phyloP scores from a whole-genome alignment of 345 rosid genomes.

The Durio zibethinus region DNA sequence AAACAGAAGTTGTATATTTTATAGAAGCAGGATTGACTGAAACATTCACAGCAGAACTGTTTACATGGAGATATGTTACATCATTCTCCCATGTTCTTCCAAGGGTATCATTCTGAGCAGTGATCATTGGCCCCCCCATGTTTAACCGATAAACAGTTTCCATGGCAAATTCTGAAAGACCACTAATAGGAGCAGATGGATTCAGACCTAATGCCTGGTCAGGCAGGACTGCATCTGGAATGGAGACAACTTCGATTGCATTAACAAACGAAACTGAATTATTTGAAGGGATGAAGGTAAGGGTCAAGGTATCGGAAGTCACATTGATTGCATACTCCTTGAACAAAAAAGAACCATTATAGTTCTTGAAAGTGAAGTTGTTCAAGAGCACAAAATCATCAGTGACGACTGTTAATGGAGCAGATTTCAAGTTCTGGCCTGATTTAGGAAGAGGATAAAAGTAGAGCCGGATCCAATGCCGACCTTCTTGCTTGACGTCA shows the following conservation, averaged over 20 bases:
- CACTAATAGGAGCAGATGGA: conserved; percentile 53
- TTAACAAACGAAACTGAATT: conserved; percentile 79
- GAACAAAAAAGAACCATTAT: conserved; percentile 56
- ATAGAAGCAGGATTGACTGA: conserved; percentile 65
- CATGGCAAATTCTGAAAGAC: conserved; percentile 67
- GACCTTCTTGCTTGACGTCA: conserved; percentile 57
- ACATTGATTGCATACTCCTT: conserved; percentile 89
- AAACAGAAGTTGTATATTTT: conserved; percentile 42
- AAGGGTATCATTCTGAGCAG: conserved; percentile 82
- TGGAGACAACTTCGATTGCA: conserved; percentile 86
- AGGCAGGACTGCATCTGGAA: conserved; percentile 70
- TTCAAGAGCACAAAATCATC: conserved; percentile 84
- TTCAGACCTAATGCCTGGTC: conserved; percentile 69
- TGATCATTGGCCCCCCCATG: conserved; percentile 90
- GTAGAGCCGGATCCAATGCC: conserved; percentile 98
- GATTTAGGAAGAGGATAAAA: conserved; percentile 63
- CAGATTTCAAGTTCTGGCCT: conserved; percentile 52
- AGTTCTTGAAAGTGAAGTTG: conserved; percentile 72
- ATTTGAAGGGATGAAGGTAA: conserved; percentile 70
- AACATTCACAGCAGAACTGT: conserved; percentile 72
- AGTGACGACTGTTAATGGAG: conserved; percentile 56
- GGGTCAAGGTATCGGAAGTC: conserved; percentile 58
- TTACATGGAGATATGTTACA: conserved; percentile 66
- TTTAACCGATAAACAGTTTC: conserved; percentile 90
- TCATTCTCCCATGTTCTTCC: conserved; percentile 95